Base-by-base conservation (phyloP, 2,329 filamentous ascomycete species). In the Amauroascus niger region DNA sequence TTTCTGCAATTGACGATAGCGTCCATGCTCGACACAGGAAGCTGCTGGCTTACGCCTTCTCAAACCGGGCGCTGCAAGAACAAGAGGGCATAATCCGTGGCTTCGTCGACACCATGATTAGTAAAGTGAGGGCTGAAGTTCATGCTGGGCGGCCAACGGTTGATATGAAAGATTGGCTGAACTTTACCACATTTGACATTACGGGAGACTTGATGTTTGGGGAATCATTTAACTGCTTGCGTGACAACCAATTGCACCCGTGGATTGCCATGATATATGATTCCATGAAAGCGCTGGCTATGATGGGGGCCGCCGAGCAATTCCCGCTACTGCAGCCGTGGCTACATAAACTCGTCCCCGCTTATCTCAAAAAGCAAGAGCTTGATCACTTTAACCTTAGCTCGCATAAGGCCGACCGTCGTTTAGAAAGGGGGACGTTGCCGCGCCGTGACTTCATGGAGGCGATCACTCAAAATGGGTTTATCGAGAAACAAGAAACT, bases 41-140 rank as follows among this genome's bases (percentile, higher is more conserved):
- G 0, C 49, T 63, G 1, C 53, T 75, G 7, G 52, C 63, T 3
- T 66, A 67, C 52, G 70, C 68, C 0, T 74, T 75, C 54, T 71
- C 69, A 0, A 68, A 71, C 39, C 66, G 66, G 45, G 67, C 68
- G 1, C 54, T 75, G 9, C 58, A 60, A 11, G 64, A 66, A 11
- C 72, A 71, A 53, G 70, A 69, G 51, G 58, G 59, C 0, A 45
- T 69, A 1, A 58, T 74, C 5, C 59, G 61, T 16, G 18, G 32
- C 6, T 69, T 69, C 54, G 52, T 69, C 13, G 62, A 70, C 40
- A 55, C 64, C 1, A 52, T 71, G 2, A 63, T 71, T 9, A 39
- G 60, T 30, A 58, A 61, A 11, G 35, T 70, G 11, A 45, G 54
- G 11, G 28, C 49, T n/a, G 28, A 22, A 1, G 37, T 56, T 43